A percentile compares a stretch with the other conserved stretches of the same genome.
These are phyloP conservation scores for Diphasiastrum complanatum DNA, from an alignment of 83 land plant genomes.

Conservation along the genomic window DNA sequence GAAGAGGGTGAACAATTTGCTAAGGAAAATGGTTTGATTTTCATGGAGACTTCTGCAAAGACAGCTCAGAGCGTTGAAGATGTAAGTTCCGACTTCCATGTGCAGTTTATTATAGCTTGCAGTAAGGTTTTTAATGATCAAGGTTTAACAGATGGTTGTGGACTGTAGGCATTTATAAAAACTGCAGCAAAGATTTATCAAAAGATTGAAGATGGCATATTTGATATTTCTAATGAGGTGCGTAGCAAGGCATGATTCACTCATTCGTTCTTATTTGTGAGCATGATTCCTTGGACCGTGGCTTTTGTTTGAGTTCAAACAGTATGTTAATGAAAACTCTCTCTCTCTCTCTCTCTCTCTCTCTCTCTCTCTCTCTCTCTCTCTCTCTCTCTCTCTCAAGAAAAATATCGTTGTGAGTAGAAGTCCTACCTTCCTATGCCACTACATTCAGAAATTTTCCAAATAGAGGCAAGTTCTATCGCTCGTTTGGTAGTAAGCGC, in stretches of 20 bases:
- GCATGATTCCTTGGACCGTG: no score
- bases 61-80: constrained; percentile 4
- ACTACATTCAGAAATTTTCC: no score
- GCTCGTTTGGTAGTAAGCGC: no score
- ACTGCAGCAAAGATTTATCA: not conserved
- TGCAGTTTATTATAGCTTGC: not conserved
- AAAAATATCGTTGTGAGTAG: no score
- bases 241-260: not conserved
- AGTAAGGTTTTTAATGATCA: no score
- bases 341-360: no score
- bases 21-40: not conserved
- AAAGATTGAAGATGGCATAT: constrained; percentile 1
- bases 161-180: not conserved
- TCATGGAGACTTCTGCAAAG: constrained; percentile 1
- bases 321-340: no score
- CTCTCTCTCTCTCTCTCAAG: no score
- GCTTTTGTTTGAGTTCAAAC: no score
- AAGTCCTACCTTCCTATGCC: no score
- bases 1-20: constrained; percentile 1
- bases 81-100: not conserved
- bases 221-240: not conserved
- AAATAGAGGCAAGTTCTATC: no score
- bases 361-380: no score
- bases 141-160: not conserved
- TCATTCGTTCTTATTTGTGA: not conserved